phyloP scores from a whole-genome alignment of 148 eudicot species.

The Rhododendron williamsianum region DNA sequence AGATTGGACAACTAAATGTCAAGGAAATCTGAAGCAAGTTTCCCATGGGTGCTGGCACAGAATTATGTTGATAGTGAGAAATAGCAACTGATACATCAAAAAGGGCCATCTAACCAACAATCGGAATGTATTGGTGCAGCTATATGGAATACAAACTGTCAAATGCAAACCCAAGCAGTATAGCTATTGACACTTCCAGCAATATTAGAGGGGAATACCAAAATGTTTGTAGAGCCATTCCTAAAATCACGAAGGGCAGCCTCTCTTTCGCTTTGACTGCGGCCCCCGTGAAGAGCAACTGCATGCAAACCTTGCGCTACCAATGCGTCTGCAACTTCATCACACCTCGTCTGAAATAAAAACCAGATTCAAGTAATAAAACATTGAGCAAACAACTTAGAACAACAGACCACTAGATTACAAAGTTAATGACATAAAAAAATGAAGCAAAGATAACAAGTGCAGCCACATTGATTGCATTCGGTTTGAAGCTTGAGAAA shows the following conservation, averaged over 20 bases:
- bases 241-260: constrained; percentile 48
- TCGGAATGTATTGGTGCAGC: background rate
- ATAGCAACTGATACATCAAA: background rate
- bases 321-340: constrained; percentile 58
- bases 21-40: background rate
- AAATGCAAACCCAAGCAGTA: background rate
- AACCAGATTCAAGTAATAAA: constrained; percentile 10
- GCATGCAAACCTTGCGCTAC: constrained; percentile 43
- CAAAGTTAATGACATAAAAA: background rate
- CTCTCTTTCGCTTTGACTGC: constrained; percentile 54
- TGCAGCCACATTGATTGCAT: background rate
- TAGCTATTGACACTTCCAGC: background rate
- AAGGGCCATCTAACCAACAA: background rate
- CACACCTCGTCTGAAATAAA: constrained; percentile 42
- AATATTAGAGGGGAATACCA: constrained; percentile 24
- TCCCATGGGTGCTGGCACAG: background rate
- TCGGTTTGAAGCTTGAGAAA: background rate
- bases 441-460: background rate
- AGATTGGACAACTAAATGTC: background rate
- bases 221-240: constrained; percentile 40
- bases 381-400: constrained; percentile 3
- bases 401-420: background rate
- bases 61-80: background rate
- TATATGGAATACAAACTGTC: background rate
- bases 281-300: constrained; percentile 56